Conservation (phyloP, 768 basidiomycete genomes). For the Phylloporus rhodoxanthus region DNA sequence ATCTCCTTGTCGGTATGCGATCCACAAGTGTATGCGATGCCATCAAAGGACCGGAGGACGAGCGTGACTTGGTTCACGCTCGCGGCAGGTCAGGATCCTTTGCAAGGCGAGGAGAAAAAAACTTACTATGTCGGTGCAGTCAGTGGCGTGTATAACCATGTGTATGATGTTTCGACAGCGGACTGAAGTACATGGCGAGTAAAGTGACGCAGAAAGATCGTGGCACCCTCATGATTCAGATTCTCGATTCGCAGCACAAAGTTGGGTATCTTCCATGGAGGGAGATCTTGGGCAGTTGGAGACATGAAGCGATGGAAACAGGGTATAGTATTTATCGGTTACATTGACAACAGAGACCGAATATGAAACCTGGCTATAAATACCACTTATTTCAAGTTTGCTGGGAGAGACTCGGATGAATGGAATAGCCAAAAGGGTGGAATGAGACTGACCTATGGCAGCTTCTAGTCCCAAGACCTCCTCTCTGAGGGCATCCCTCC, state of each 20-base stretch:
- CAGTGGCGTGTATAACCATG: constrained; percentile 40
- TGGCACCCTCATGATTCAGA: constrained; percentile 51
- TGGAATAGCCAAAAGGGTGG: not conserved
- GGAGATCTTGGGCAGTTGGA: constrained; percentile 17
- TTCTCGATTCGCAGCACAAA: constrained; percentile 54
- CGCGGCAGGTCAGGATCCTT: constrained; percentile 1
- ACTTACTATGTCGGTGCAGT: constrained; percentile 46
- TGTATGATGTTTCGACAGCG: constrained; percentile 38
- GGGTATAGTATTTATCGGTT: not conserved
- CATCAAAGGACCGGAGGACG: constrained; percentile 59
- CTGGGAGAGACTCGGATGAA: not conserved
- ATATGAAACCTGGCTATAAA: not conserved
- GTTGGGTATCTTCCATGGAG: constrained; percentile 50
- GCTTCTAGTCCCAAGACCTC: constrained; percentile 68
- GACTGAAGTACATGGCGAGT: constrained; percentile 34
- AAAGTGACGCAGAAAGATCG: constrained; percentile 49
- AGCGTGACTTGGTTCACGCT: constrained; percentile 53
- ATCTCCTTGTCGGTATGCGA: constrained; percentile 61
- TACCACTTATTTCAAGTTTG: not conserved
- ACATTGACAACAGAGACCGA: not conserved
- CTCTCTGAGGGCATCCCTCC: constrained; percentile 58
- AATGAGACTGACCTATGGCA: constrained; percentile 40
- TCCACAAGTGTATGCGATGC: constrained; percentile 66
- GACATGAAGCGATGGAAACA: constrained; percentile 15
- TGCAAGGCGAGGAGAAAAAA: not conserved